These are phyloP conservation scores for Camellia granthamiana DNA, from an alignment of 148 eudicot species.

Conservation along the genomic window DNA sequence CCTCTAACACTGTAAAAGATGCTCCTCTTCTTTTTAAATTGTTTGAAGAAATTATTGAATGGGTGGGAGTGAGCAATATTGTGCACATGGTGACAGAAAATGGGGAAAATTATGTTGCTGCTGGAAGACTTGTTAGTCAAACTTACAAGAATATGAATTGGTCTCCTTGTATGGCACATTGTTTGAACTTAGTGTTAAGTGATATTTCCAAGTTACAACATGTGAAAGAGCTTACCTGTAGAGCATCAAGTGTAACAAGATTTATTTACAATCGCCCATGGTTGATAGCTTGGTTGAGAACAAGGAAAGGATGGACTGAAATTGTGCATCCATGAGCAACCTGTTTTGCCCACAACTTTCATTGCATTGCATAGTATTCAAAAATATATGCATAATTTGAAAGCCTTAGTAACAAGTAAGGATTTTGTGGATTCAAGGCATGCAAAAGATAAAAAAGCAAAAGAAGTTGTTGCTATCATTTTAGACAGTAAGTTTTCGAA, in stretches of 20 bases:
- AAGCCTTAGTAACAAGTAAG: neutral
- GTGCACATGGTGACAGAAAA: constrained; percentile 19
- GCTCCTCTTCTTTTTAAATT: constrained; percentile 3
- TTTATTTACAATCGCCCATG: neutral
- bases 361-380: constrained; percentile 4
- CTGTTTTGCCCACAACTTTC: constrained; percentile 9
- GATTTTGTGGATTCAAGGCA: neutral
- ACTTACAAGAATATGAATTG: neutral
- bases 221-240: neutral
- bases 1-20: neutral
- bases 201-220: neutral
- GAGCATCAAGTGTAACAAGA: neutral
- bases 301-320: constrained; percentile 9
- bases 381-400: neutral
- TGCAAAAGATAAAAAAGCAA: neutral
- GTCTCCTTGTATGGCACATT: neutral
- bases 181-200: neutral
- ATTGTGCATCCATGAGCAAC: constrained; percentile 14
- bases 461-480: neutral
- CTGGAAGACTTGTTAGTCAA: neutral
- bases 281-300: constrained; percentile 8
- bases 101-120: constrained; percentile 9
- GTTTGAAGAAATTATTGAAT: neutral
- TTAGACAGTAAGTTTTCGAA: neutral
- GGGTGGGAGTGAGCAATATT: constrained; percentile 10